Evolutionary conservation across 2,329 filamentous ascomycete species (phyloP), one percentile per base, ranked within the genome.

Genomic region (Trichothecium roseum): DNA sequence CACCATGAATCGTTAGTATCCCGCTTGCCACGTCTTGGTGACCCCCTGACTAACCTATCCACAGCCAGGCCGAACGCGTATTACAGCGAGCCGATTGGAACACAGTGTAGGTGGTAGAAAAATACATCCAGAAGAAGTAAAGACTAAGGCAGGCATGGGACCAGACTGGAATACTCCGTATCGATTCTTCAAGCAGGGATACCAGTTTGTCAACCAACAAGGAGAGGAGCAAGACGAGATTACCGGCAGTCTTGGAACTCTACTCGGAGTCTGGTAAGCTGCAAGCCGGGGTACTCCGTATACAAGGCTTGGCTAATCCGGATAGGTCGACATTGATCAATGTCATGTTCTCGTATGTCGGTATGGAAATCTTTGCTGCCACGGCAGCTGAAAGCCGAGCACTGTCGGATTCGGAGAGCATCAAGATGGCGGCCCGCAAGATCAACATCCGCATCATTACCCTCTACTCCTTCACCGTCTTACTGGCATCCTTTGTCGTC

Each of bases 341-440:
- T 29, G 55, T 56, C n/a, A 44, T 59, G 22, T 60, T 59, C 39
- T 54, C 55, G 1, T 59, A 55, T 39, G 45, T 56, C 1, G 56
- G 57, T 20, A 59, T 61, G 54, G 57, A 61, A 32, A 60, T 59
- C 16, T 50, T 60, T 13, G 55, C 53, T 20, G 54, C 53, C 9
- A 61, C 57, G 1, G 57, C 57, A 10, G 55, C 57, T 8, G 57
- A 60, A 34, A 56, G 49, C 35, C 51, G 48, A 33, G 44, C 52
- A 3, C 50, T 60, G 4, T 42, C 54, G 8, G 47, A 59, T 30
- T 50, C 56, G 1, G 58, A 61, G 37, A 55, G 49, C 37, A 60
- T 61, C 51, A 62, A 62, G 38, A 59, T 62, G 55, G 57, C 53
- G 3, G 52, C 56, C 12, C 46, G 58, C 28, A 62, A 62, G 36